Conservation (phyloP, 257 asterid species). For the Solanum ossicruentum region DNA sequence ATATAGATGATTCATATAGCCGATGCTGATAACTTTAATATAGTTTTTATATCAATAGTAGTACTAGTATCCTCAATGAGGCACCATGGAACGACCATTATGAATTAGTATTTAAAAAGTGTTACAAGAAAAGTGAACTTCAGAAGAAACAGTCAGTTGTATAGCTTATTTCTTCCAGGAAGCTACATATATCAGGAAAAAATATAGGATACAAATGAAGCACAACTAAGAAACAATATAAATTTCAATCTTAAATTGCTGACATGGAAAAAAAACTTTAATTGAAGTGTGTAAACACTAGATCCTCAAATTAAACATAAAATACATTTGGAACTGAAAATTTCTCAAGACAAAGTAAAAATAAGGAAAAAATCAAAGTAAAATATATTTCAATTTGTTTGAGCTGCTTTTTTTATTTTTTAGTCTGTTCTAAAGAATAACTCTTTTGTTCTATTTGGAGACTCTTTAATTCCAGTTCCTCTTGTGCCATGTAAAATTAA, state of each 20-base stretch:
- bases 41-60: not conserved
- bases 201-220: not conserved
- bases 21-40: not conserved
- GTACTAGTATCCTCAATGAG: not conserved
- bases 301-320: not conserved
- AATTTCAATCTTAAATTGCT: not conserved
- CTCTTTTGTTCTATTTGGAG: too few relatives aligned
- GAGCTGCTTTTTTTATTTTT: too few relatives aligned
- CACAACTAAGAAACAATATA: not conserved
- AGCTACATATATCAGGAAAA: not conserved
- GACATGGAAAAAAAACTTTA: not conserved
- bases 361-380: not conserved
- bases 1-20: not conserved
- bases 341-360: too few relatives aligned
- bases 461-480: too few relatives aligned
- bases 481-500: too few relatives aligned
- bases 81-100: not conserved
- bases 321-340: not conserved
- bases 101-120: not conserved
- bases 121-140: not conserved
- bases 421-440: too few relatives aligned
- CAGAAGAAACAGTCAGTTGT: not conserved
- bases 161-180: not conserved
- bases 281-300: not conserved
- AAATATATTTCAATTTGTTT: too few relatives aligned